A percentile compares a stretch with the other conserved stretches of the same genome.
Evolutionary conservation across 2,329 filamentous ascomycete species (phyloP).

Genomic region (Cladophialophora bantiana): DNA sequence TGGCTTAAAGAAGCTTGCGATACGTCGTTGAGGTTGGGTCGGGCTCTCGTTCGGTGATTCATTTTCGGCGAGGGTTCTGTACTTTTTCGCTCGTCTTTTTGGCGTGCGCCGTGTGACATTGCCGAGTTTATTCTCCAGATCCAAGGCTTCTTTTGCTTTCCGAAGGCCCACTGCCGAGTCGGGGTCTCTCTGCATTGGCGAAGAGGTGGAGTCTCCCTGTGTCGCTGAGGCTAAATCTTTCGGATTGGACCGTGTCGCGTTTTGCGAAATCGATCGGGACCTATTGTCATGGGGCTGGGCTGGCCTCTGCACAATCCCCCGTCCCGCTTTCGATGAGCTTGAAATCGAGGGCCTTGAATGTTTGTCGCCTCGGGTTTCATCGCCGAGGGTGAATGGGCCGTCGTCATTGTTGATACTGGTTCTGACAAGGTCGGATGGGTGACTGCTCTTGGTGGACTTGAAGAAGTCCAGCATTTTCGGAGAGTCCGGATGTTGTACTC

Average conservation of each 20-base stretch:
- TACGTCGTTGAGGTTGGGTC: slow-evolving; percentile 11
- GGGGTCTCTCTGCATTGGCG: background rate
- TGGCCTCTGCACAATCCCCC: slow-evolving; percentile 8
- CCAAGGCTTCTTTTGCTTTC: background rate
- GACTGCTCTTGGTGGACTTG: slow-evolving; percentile 28
- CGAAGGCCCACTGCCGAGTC: background rate
- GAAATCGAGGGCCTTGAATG: slow-evolving; percentile 28
- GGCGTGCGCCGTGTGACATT: slow-evolving; percentile 22
- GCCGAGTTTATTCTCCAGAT: background rate
- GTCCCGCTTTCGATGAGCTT: slow-evolving; percentile 9
- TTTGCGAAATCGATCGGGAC: background rate
- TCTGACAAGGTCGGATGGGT: background rate
- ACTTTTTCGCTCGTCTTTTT: slow-evolving; percentile 15
- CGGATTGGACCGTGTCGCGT: background rate
- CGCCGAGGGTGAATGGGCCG: background rate
- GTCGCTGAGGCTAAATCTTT: background rate
- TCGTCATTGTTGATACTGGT: background rate
- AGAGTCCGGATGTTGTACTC: background rate
- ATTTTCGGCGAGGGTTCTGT: background rate
- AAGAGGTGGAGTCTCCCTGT: background rate
- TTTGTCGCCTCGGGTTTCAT: slow-evolving; percentile 8
- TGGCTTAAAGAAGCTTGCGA: slow-evolving; percentile 33
- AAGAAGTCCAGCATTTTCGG: slow-evolving; percentile 27
- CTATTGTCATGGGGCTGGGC: background rate
- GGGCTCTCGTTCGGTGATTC: slow-evolving; percentile 6